Evolutionary conservation across 345 rosid genomes (phyloP).

Genomic region (Corchorus capsularis): DNA sequence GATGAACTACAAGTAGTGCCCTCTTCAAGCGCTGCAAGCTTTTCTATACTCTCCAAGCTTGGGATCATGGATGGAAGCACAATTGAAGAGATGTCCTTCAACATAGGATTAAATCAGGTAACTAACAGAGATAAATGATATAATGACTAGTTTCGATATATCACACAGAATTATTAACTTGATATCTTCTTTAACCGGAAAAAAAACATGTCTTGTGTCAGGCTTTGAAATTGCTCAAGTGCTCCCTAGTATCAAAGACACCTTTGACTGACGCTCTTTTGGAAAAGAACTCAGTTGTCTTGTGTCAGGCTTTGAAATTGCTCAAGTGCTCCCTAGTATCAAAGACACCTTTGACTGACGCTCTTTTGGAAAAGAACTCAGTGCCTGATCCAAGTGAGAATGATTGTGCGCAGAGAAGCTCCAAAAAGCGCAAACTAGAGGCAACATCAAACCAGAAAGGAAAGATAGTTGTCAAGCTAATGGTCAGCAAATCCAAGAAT

Average conservation of each 20-base stretch:
- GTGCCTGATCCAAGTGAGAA: not conserved
- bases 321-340: constrained; percentile 17
- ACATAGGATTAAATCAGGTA: constrained; percentile 16
- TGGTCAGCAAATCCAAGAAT: constrained; percentile 29
- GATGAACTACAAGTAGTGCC: constrained; percentile 26
- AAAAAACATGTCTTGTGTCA: constrained; percentile 8
- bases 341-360: constrained; percentile 17
- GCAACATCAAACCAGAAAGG: not conserved
- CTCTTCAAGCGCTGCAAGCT: constrained; percentile 3
- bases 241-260: constrained; percentile 11
- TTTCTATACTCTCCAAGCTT: constrained; percentile 16
- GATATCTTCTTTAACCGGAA: not conserved
- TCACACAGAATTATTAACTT: not conserved
- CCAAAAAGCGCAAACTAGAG: not conserved
- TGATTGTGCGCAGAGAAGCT: not conserved
- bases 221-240: constrained; percentile 24
- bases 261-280: constrained; percentile 23
- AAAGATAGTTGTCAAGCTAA: constrained; percentile 18
- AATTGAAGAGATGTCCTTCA: constrained; percentile 12
- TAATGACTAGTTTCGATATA: not conserved
- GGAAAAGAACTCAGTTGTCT: not conserved
- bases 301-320: constrained; percentile 28
- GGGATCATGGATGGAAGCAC: not conserved
- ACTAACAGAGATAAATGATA: not conserved
- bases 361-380: constrained; percentile 6